phyloP scores from a whole-genome alignment of 2,329 filamentous ascomycete species.

The Botryotinia narcissicola region DNA sequence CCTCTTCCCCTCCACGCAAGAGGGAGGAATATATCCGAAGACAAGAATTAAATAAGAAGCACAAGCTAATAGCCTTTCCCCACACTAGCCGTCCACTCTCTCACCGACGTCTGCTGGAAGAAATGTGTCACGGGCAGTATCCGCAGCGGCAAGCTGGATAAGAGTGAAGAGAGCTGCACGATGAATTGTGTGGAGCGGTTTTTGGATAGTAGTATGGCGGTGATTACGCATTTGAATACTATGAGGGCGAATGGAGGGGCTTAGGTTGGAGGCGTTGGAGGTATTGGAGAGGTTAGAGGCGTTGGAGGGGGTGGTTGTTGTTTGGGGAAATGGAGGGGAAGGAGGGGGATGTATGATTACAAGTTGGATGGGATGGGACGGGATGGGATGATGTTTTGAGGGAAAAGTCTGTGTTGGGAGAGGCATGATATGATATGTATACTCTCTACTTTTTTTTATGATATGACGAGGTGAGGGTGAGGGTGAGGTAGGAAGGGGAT shows the following conservation, averaged over 20 bases:
- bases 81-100: constrained; percentile 56
- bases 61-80: constrained; percentile 40
- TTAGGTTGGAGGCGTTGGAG: not conserved
- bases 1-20: not conserved
- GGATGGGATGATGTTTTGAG: not conserved
- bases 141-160: constrained; percentile 69
- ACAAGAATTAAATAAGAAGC: not conserved
- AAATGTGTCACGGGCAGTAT: constrained; percentile 83
- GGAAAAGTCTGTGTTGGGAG: not conserved
- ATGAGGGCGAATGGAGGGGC: constrained; percentile 43
- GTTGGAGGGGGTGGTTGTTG: not conserved
- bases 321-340: constrained; percentile 3
- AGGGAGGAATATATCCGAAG: not conserved
- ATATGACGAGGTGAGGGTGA: not conserved
- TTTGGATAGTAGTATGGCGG: constrained; percentile 80
- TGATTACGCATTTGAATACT: constrained; percentile 79
- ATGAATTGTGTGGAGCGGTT: constrained; percentile 93
- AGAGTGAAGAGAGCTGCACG: constrained; percentile 77
- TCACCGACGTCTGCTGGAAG: constrained; percentile 84
- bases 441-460: not conserved
- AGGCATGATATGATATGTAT: not conserved
- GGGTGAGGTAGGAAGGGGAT: no score
- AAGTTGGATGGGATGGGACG: no score
- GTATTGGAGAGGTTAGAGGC: not conserved
- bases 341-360: not conserved